Base-by-base conservation (phyloP, 2,329 filamentous ascomycete genomes). In the Botrytis deweyae region DNA sequence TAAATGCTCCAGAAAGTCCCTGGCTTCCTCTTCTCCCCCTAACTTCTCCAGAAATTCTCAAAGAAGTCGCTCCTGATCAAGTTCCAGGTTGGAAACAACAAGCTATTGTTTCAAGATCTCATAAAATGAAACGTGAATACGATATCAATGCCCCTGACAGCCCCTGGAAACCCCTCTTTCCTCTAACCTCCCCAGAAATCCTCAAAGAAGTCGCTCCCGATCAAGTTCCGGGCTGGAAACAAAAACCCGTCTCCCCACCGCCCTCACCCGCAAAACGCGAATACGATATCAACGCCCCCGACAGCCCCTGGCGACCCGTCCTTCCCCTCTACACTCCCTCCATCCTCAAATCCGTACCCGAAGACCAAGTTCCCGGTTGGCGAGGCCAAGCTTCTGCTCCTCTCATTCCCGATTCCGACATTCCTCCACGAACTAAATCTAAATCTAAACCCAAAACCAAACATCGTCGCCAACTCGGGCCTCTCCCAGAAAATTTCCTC, bases 381-480 rank as follows among this genome's bases (percentile, higher is more conserved):
- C 49, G 52, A 42, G 38, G 49, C n/a, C 25, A 68, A 29, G 36
- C 66, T 3, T 42, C 66, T 1, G 36, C 49, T 14, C 49, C 66
- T 25, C 66, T 68, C 49, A 68, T 68, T 18, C 66, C 49, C 38
- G 12, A 58, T 10, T 33, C 38, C 10, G 49, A 69, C 0, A 12
- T 58, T 3, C 49, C 66, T 22, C 66, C 49, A 33, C 58, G 9
- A 38, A 12, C 42, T 3, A 52, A 52, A 55, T 5, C 46, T 2
- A 42, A 14, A 42, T 42, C 40, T 4, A 67, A 68, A 58, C 38
- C 36, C 3, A 69, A 69, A 42, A 9, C 16, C 4, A 68, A 58
- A 58, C 25, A 69, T n/a, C 49, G 66, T 12, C 66, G 66, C 1
- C 66, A 69, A 58, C 20, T 69, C 14, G 66, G 66, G 4, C 33